phyloP scores from a whole-genome alignment of 202 grass and related monocot species.

The Zizania palustris region DNA sequence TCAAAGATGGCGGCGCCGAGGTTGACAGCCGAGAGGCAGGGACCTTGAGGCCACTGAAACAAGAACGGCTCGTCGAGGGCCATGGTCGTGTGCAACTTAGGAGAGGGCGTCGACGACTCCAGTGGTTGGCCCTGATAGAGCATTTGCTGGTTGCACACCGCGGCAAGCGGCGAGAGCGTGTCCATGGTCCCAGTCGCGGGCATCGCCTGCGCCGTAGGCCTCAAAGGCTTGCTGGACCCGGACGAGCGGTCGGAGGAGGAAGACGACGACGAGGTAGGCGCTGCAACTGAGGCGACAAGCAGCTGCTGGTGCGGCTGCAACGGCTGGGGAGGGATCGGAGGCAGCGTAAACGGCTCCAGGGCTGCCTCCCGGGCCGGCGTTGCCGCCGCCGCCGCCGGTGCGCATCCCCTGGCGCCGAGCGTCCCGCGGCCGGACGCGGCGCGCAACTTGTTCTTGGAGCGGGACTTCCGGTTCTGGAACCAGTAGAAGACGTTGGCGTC shows the following conservation, averaged over 20 bases:
- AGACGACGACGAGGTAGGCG: conserved; percentile 64
- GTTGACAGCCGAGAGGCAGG: conserved; percentile 58
- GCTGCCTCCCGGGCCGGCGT: not conserved
- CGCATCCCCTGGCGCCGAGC: not conserved
- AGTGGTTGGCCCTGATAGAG: conserved; percentile 36
- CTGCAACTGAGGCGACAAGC: conserved; percentile 22
- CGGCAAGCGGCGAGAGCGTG: conserved; percentile 41
- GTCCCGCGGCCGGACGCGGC: not conserved
- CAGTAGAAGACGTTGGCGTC: conserved; percentile 99
- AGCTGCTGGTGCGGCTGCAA: not conserved
- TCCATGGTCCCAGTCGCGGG: conserved; percentile 30
- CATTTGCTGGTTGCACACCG: conserved; percentile 42
- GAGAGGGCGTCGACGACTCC: not conserved
- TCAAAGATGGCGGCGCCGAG: conserved; percentile 51
- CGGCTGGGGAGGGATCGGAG: conserved; percentile 11
- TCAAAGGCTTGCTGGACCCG: conserved; percentile 56
- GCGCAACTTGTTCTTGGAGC: conserved; percentile 82
- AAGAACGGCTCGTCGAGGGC: conserved; percentile 45
- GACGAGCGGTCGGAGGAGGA: conserved; percentile 84
- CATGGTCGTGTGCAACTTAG: conserved; percentile 25
- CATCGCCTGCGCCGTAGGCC: conserved; percentile 18
- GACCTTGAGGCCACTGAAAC: conserved; percentile 45
- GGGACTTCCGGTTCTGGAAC: conserved; percentile 99
- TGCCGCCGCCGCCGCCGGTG: too few species aligned
- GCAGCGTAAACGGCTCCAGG: not conserved